Evolutionary conservation across 1,139 yeast species (phyloP), one percentile per base, ranked within the genome.

Genomic region (Sporopachydermia cereana): DNA sequence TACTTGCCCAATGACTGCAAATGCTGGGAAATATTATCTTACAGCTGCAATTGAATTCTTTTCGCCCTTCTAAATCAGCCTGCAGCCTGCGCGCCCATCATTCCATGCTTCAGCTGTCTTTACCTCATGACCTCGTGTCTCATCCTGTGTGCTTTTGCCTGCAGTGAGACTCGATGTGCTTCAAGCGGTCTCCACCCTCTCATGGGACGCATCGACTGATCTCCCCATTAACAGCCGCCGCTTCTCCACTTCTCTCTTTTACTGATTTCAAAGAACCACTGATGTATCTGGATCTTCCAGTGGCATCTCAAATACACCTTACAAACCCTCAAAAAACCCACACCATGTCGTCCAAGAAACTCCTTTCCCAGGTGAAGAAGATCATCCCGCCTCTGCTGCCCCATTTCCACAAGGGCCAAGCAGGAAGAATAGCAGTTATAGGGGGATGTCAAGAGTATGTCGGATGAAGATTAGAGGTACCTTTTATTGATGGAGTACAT

Each of bases 371-470:
- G 42, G 75, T 81, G 17, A 69, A 71, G 47, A 65, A 66, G 36
- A 58, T 84, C 43, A 69, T 91, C 16, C 97, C 95, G 43, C 96
- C 96, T 5, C 66, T 91, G 36, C 66, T 74, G 4, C 76, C 85
- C 3, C 54, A 62, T 4, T 82, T 84, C 59, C 84, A 91, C 63
- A 91, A 91, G 60, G 98, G 98, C 36, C 97, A 91, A 63, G 84
- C 89, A 2, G 97, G 97, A 3, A 71, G 86, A 49, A 69, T 91
- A 3, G 88, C 81, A 4, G 86, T 91, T 0, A 74, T 91, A 48
- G 98, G 98, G 14, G 98, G 98, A 1, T 81, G 93, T 59, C 93
- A 84, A 58, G 96, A 89, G 66, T 69, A 59, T 50, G 67, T 54
- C 16, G 12, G 30, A n/a, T 39, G 34, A 21, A 17, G 3, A 22